A percentile compares a stretch with the other conserved stretches of the same genome.
Evolutionary conservation across 768 basidiomycete species (phyloP).

Genomic region (Ephemerocybe angulata): DNA sequence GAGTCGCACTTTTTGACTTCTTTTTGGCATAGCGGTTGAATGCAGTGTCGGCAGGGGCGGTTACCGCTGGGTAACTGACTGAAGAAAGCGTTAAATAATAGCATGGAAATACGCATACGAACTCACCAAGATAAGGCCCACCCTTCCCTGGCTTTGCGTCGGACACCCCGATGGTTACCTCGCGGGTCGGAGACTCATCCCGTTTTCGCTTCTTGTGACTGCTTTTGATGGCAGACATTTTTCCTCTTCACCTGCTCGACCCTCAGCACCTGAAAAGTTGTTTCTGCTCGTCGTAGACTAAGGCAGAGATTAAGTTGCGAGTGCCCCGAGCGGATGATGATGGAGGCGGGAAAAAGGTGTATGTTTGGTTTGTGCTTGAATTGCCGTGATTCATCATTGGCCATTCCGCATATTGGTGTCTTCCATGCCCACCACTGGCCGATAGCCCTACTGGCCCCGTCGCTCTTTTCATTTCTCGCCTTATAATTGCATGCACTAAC

Average conservation of each 20-base stretch:
- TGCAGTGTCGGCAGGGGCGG: conserved; percentile 52
- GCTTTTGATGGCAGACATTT: conserved; percentile 35
- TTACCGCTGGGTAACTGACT: conserved; percentile 58
- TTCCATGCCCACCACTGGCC: conserved; percentile 1
- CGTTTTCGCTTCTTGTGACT: conserved; percentile 43
- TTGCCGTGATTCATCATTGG: background rate
- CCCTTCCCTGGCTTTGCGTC: conserved; percentile 23
- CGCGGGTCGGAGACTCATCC: conserved; percentile 22
- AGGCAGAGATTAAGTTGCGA: background rate
- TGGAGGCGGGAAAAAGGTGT: background rate
- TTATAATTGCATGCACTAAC: conserved; percentile 7
- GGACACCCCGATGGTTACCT: conserved; percentile 30
- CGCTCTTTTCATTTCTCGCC: background rate
- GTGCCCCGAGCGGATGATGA: conserved; percentile 12
- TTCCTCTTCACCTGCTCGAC: background rate
- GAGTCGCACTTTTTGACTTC: conserved; percentile 28
- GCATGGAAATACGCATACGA: background rate
- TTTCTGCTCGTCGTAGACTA: background rate
- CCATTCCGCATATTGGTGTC: conserved; percentile 7
- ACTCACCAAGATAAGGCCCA: conserved; percentile 38
- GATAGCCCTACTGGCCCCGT: background rate
- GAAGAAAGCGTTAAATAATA: background rate
- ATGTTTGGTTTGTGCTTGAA: background rate
- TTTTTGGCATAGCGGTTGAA: conserved; percentile 60
- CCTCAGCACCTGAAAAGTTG: background rate